Evolutionary conservation across 257 asterid species (phyloP), one percentile per base, ranked within the genome.

Genomic region (Solanum chaucha): DNA sequence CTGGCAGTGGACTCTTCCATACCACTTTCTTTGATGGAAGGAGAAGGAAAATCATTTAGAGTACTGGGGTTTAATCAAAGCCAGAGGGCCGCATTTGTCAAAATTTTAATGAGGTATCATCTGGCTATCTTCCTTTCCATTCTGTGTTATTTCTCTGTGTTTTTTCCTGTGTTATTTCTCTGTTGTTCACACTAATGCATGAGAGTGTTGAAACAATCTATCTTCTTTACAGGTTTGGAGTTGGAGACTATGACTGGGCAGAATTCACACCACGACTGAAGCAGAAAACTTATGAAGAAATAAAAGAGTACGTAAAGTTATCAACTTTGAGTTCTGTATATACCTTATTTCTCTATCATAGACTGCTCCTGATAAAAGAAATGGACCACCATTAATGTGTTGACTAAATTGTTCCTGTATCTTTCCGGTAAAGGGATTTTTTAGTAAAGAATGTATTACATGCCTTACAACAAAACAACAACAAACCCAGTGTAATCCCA

Each of bases 41-140:
- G 99, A 28, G 98, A 97, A 94, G 99, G 98, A 73, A 93, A 93
- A 91, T 93, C 95, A 77, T 93, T 97, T 86, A 94, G 98, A 51
- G 96, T 97, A 44, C 86, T 93, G 89, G 99, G 99, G 58, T 97
- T 97, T 88, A 97, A 95, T 90, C 99, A 95, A 88, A 95, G 85
- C 87, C 98, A 97, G 89, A 91, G 99, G 90, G 98, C 98, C 74
- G 87, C 90, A 34, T 97, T 97, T 90, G 98, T 97, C 85, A 98
- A 97, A 90, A 90, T 94, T 84, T 86, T 97, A 91, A 97, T 81
- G 85, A 81, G 85, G 85, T 81, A 64, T 81, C 44, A 48, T 81
- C 44, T 80, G 22, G 68, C 68, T 48, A 80, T 80, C 68, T 48
- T 30, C 85, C 30, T 81, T 81, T 81, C 85, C 74, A 44, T 85